Evolutionary conservation across 176 grass and related monocot genomes (phyloP), one percentile per base, ranked within the genome.

Genomic region (Phoenix roebelenii): DNA sequence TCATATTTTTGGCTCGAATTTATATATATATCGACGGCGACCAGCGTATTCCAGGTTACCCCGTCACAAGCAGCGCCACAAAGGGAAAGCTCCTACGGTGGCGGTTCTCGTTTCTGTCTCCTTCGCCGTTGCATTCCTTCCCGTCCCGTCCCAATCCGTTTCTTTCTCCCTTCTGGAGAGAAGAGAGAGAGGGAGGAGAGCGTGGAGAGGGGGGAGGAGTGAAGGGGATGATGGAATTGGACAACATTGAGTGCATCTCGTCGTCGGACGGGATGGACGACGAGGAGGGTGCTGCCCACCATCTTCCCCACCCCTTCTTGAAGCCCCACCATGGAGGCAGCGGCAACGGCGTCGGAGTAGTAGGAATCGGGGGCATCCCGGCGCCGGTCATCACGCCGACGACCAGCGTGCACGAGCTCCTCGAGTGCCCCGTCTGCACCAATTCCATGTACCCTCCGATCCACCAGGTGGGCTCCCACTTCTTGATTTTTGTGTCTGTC

Each of bases 391-490:
- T 78, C 0, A 51, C 58, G 49, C 85, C 77, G 63, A 65, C 67
- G 14, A 78, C 78, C 5, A 92, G 71, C 70, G 93, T 97, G 51
- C 93, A 88, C 61, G 87, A 97, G 72, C 77, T 97, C 76, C 87
- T 97, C 55, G 87, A 97, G 72, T 97, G 92, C 75, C 92, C 93
- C 58, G 87, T 97, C 25, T 97, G 93, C 79, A 91, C 87, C 75
- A 88, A 91, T 65, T 97, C 87, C 75, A 97, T 97, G 93, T 97
- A 85, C 69, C 85, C 89, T 48, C 85, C 85, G 51, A 95, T 95
- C 62, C 79, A 88, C 72, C 85, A 85, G 85, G 79, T 83, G 1
- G 50, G 73, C n/a, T 3, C 49, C 29, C 18, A 20, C 80, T 52
- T 15, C 29, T 60, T 71, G 18, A 25, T 60, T 60, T 49, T 20